Percentiles rank a stretch among this genome's conserved stretches.
These are phyloP conservation scores for Durio zibethinus DNA, from an alignment of 345 rosid genomes.

Conservation along the genomic window DNA sequence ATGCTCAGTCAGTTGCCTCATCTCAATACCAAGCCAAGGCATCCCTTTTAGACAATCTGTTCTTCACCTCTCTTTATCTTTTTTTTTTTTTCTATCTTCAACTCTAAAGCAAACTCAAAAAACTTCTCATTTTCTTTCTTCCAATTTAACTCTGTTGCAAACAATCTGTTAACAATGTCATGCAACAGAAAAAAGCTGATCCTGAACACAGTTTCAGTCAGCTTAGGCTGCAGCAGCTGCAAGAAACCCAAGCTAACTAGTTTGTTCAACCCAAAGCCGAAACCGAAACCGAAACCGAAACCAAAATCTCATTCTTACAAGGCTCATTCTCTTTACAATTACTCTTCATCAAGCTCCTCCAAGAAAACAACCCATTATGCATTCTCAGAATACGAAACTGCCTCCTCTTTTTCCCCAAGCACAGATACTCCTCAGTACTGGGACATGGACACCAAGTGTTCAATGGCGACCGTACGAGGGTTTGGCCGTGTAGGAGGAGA, in stretches of 20 bases:
- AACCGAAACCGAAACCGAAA: conserved; percentile 29
- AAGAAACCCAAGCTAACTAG: conserved; percentile 47
- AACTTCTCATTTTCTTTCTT: not conserved
- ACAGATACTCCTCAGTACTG: conserved; percentile 19
- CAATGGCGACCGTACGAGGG: conserved; percentile 33
- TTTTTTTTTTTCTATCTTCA: not conserved
- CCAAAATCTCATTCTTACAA: conserved; percentile 21
- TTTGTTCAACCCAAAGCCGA: conserved; percentile 46
- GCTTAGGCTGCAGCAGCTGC: conserved; percentile 73
- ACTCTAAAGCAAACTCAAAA: not conserved
- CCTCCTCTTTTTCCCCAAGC: conserved; percentile 40
- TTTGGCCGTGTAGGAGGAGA: conserved; percentile 57
- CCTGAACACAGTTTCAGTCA: conserved; percentile 55
- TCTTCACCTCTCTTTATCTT: not conserved
- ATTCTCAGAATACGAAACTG: conserved; percentile 17
- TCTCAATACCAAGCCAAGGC: not conserved
- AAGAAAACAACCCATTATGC: not conserved
- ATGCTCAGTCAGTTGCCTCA: not conserved
- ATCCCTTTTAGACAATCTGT: not conserved
- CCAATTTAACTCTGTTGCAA: not conserved
- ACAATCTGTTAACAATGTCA: conserved; percentile 33
- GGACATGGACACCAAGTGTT: conserved; percentile 32
- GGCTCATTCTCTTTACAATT: conserved; percentile 11
- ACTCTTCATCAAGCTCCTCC: conserved; percentile 27
- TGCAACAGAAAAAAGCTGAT: conserved; percentile 43